These are phyloP conservation scores for Baorangia bicolor DNA, from an alignment of 768 basidiomycete genomes.

Conservation along the genomic window DNA sequence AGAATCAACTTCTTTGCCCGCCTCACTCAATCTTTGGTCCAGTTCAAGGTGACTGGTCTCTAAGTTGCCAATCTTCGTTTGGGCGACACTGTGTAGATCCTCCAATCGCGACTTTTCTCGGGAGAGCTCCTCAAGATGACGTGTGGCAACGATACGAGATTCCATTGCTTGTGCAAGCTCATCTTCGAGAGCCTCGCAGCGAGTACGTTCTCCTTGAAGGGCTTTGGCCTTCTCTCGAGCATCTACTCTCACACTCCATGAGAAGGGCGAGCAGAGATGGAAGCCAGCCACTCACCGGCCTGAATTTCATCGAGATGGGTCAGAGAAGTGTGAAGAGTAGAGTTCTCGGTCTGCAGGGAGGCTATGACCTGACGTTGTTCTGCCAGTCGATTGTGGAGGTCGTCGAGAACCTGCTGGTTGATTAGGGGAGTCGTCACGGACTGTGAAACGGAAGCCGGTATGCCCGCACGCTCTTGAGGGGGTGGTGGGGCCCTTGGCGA, in stretches of 20 bases:
- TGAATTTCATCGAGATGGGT: constrained; percentile 30
- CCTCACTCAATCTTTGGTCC: constrained; percentile 12
- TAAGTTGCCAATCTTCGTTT: constrained; percentile 17
- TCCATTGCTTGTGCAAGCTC: constrained; percentile 22
- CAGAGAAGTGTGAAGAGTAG: constrained; percentile 27
- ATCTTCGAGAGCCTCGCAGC: constrained; percentile 18
- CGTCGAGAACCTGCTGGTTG: constrained; percentile 7
- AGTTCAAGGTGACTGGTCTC: constrained; percentile 9
- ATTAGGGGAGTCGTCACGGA: neutral
- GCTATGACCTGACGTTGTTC: constrained; percentile 17
- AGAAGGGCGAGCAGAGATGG: neutral
- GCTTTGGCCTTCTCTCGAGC: constrained; percentile 8
- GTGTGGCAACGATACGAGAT: constrained; percentile 5
- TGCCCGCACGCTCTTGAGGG: constrained; percentile 8
- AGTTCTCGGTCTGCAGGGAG: constrained; percentile 29
- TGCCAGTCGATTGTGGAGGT: constrained; percentile 15
- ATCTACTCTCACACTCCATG: constrained; percentile 13
- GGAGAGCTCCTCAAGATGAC: constrained; percentile 19
- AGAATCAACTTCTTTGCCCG: constrained; percentile 5
- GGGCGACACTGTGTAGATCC: constrained; percentile 6
- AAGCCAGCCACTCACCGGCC: constrained; percentile 25
- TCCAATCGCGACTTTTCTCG: constrained; percentile 28
- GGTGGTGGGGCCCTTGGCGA: constrained; percentile 19
- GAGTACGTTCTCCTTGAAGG: constrained; percentile 21
- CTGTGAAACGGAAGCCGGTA: constrained; percentile 3